A percentile compares a stretch with the other conserved stretches of the same genome.
Conservation (phyloP, 1,284 basidiomycete genomes). For the Peniophora sp. region DNA sequence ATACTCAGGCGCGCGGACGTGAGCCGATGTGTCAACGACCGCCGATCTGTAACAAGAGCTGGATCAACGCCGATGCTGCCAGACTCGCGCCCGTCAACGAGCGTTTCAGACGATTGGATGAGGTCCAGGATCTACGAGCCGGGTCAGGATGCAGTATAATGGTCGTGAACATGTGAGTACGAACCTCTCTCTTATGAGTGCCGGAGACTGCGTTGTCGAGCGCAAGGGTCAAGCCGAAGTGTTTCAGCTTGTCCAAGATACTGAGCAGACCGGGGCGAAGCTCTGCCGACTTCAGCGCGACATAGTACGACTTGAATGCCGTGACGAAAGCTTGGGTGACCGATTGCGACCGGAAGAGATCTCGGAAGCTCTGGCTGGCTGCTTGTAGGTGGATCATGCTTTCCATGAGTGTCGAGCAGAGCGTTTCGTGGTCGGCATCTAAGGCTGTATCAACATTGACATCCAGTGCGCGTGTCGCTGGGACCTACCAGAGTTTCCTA, state of each 20-base stretch:
- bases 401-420: constrained; percentile 37
- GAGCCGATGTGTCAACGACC: constrained; percentile 42
- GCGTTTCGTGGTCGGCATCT: not conserved
- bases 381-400: constrained; percentile 59
- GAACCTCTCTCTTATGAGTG: constrained; percentile 60
- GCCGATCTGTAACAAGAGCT: constrained; percentile 37
- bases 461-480: constrained; percentile 10
- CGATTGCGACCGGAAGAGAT: constrained; percentile 63
- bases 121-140: constrained; percentile 45
- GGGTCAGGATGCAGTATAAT: constrained; percentile 2
- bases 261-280: constrained; percentile 40
- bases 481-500: not conserved
- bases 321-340: constrained; percentile 58
- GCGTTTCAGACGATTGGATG: constrained; percentile 42
- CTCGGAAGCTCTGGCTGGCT: constrained; percentile 54
- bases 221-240: constrained; percentile 58
- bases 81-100: constrained; percentile 38
- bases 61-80: constrained; percentile 45
- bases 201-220: constrained; percentile 51
- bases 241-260: constrained; percentile 59
- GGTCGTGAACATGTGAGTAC: constrained; percentile 5
- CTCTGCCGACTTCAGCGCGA: constrained; percentile 28
- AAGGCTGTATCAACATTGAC: constrained; percentile 17
- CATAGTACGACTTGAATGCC: constrained; percentile 50
- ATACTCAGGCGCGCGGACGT: constrained; percentile 50